Percentiles rank a stretch among this genome's conserved stretches.
Evolutionary conservation across 78 protist genomes (phyloP).

Genomic region (Speleostelium caveatum): DNA sequence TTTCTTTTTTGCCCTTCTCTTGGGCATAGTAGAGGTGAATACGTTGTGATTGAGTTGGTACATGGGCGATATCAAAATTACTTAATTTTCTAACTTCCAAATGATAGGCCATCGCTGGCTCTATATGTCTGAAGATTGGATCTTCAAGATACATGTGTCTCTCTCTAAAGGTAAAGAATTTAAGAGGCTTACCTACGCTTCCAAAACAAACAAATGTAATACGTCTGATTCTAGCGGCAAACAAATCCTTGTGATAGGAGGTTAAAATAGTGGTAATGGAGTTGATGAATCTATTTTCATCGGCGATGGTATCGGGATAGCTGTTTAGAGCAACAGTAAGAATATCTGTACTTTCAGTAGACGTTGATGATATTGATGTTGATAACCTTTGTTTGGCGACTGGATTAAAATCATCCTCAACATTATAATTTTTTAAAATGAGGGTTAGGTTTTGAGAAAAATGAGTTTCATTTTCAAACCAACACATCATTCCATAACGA

Average conservation of each 20-base stretch:
- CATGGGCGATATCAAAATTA: constrained; percentile 85
- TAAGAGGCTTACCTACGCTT: constrained; percentile 36
- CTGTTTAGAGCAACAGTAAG: constrained; percentile 6
- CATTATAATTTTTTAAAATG: constrained; percentile 28
- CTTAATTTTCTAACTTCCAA: constrained; percentile 89
- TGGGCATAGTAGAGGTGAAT: constrained; percentile 90
- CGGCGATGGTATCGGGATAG: constrained; percentile 41
- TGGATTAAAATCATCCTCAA: constrained; percentile 21
- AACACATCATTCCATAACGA: constrained; percentile 77
- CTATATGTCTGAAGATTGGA: constrained; percentile 90
- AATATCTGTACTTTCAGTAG: constrained; percentile 41
- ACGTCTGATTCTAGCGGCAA: constrained; percentile 31
- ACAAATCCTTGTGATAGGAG: constrained; percentile 2
- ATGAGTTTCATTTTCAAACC: constrained; percentile 27
- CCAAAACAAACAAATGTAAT: constrained; percentile 61
- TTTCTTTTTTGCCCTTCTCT: constrained; percentile 80
- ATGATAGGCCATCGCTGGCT: constrained; percentile 93
- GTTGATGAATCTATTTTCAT: constrained; percentile 30
- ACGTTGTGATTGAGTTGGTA: constrained; percentile 80
- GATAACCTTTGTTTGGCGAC: background rate
- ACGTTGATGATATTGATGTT: background rate
- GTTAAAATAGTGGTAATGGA: constrained; percentile 31
- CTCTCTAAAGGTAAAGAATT: constrained; percentile 91
- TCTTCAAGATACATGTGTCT: constrained; percentile 87
- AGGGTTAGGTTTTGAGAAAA: constrained; percentile 12